Conservation (phyloP, 2,329 filamentous ascomycete genomes). For the Blumeria graminis region DNA sequence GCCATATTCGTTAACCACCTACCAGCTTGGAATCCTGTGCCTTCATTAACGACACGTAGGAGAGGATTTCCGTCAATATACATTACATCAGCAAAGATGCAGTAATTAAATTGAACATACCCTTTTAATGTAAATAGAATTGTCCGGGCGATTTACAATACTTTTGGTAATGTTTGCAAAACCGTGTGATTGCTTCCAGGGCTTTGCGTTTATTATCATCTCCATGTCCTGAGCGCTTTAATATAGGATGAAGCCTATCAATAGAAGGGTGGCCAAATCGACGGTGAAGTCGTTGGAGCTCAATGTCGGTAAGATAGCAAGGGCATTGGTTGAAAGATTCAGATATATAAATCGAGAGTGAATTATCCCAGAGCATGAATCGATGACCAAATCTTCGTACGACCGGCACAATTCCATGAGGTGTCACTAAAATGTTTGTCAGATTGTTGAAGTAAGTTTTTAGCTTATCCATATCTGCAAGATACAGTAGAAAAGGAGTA, state of each 20-base stretch:
- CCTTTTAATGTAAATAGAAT: conserved; percentile 1
- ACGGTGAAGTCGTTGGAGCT: neutral
- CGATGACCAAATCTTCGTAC: neutral
- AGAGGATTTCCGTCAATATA: conserved; percentile 1
- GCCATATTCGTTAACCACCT: neutral
- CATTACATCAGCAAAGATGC: conserved; percentile 1
- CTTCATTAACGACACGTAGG: conserved; percentile 2
- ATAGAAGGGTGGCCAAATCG: neutral
- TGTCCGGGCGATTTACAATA: neutral
- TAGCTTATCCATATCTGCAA: neutral
- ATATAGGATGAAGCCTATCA: neutral
- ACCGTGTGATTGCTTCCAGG: neutral
- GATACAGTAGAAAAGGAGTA: neutral
- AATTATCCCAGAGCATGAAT: neutral
- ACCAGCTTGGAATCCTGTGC: conserved; percentile 1
- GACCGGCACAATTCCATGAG: neutral
- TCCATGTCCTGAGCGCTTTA: neutral
- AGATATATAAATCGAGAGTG: neutral
- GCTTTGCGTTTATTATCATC: neutral
- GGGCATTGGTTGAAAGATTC: neutral
- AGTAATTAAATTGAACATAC: conserved; percentile 2
- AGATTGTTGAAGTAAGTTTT: neutral
- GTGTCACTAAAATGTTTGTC: neutral
- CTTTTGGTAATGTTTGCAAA: neutral
- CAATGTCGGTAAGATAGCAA: neutral